Evolutionary conservation across 2,329 filamentous ascomycete genomes (phyloP).

Genomic region (Biscogniauxia mediterranea): DNA sequence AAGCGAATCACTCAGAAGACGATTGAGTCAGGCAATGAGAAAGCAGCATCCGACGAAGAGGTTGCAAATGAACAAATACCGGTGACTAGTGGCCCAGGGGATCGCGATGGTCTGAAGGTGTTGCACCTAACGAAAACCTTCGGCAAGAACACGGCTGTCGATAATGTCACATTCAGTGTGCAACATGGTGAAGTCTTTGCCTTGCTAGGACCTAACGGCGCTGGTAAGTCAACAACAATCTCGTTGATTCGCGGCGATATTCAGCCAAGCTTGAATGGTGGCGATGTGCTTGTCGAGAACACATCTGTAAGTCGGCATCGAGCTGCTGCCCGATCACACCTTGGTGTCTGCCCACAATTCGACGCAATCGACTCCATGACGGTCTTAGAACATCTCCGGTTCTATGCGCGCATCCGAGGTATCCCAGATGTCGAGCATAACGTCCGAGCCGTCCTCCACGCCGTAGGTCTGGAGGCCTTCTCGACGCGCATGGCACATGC

Average conservation of each 20-base stretch:
- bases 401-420: constrained; percentile 84
- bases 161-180: constrained; percentile 83
- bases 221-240: constrained; percentile 88
- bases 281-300: constrained; percentile 78
- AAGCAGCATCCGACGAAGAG: constrained; percentile 51
- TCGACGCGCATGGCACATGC: constrained; percentile 71
- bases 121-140: constrained; percentile 80
- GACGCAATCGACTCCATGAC: constrained; percentile 91
- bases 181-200: constrained; percentile 81
- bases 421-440: constrained; percentile 74
- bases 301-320: constrained; percentile 71
- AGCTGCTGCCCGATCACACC: constrained; percentile 67
- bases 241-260: constrained; percentile 87
- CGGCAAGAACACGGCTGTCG: constrained; percentile 72
- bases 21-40: constrained; percentile 28
- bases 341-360: constrained; percentile 90
- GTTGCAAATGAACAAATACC: constrained; percentile 63
- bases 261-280: constrained; percentile 65
- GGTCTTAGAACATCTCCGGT: constrained; percentile 78
- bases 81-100: constrained; percentile 50
- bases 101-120: constrained; percentile 70
- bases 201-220: constrained; percentile 85
- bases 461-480: constrained; percentile 74
- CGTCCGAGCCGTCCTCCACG: constrained; percentile 72
- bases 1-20: constrained; percentile 33